Percentiles rank a stretch among this genome's conserved stretches.
Evolutionary conservation across 1,139 yeast species (phyloP).

Genomic region (Geotrichum siamense): DNA sequence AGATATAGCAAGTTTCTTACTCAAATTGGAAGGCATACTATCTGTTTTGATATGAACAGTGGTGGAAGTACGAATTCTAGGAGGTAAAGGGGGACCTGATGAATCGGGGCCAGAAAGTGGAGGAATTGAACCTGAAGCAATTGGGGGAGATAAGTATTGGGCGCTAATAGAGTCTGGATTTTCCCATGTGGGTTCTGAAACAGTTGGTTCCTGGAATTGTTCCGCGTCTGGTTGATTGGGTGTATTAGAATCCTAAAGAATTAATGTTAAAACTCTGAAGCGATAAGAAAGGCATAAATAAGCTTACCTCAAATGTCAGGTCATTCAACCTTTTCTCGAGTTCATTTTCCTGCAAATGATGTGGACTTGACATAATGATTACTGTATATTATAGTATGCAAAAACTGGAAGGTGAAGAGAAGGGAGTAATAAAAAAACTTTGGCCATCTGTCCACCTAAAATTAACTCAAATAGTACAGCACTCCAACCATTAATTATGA

Average conservation of each 20-base stretch:
- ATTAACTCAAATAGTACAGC: too few species aligned
- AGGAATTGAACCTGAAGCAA: constrained; percentile 2
- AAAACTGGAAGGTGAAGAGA: background rate
- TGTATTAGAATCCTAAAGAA: background rate
- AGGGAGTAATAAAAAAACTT: background rate
- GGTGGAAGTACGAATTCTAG: constrained; percentile 25
- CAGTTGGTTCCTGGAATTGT: background rate
- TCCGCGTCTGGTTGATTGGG: background rate
- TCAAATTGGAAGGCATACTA: constrained; percentile 26
- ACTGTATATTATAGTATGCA: too few species aligned
- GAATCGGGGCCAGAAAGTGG: constrained; percentile 3
- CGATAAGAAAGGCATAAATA: background rate
- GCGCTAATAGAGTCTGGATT: background rate
- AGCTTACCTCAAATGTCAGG: constrained; percentile 5
- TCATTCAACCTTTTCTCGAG: constrained; percentile 10
- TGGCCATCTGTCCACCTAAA: too few species aligned
- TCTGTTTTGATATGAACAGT: background rate
- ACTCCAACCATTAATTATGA: too few species aligned
- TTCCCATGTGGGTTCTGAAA: background rate
- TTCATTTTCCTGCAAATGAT: constrained; percentile 10
- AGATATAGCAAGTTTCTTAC: constrained; percentile 22
- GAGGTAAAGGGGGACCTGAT: constrained; percentile 8
- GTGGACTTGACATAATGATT: background rate
- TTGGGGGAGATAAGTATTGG: constrained; percentile 2
- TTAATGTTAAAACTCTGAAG: too few species aligned